Conservation (phyloP, 257 asterid genomes). For the Salvia hispanica region DNA sequence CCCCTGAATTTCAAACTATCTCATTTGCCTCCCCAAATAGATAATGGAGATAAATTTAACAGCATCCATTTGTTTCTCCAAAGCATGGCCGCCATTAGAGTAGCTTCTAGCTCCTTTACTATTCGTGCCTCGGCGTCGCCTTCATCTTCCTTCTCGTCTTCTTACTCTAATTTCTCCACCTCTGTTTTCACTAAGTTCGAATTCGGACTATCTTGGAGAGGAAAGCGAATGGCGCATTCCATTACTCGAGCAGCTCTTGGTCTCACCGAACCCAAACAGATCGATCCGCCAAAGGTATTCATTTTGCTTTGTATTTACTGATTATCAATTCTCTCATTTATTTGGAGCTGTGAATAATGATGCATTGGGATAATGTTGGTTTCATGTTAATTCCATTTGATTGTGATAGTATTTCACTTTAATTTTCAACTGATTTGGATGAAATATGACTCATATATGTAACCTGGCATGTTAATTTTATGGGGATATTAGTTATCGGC, state of each 20-base stretch:
- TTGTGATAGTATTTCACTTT: too few species aligned
- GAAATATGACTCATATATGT: too few species aligned
- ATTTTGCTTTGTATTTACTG: not conserved
- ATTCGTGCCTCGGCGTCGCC: constrained; percentile 41
- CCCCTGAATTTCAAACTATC: not conserved
- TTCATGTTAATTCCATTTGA: too few species aligned
- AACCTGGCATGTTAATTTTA: not conserved
- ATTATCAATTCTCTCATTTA: not conserved
- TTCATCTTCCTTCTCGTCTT: constrained; percentile 27
- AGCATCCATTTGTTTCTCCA: constrained; percentile 12
- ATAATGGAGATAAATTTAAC: not conserved
- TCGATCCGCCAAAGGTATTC: constrained; percentile 49
- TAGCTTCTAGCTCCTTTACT: constrained; percentile 39
- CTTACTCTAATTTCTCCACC: constrained; percentile 35
- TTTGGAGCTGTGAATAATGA: not conserved
- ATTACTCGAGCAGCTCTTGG: constrained; percentile 63
- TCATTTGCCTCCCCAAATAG: not conserved
- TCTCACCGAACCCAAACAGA: constrained; percentile 50
- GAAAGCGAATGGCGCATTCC: constrained; percentile 54
- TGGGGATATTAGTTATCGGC: not conserved
- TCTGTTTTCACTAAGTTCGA: constrained; percentile 41
- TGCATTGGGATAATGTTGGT: too few species aligned
- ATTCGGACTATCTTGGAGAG: constrained; percentile 35
- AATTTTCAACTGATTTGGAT: too few species aligned
- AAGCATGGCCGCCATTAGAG: constrained; percentile 57